These are phyloP conservation scores for Eutypella sp. DNA, from an alignment of 2,329 filamentous ascomycete genomes.

Conservation along the genomic window DNA sequence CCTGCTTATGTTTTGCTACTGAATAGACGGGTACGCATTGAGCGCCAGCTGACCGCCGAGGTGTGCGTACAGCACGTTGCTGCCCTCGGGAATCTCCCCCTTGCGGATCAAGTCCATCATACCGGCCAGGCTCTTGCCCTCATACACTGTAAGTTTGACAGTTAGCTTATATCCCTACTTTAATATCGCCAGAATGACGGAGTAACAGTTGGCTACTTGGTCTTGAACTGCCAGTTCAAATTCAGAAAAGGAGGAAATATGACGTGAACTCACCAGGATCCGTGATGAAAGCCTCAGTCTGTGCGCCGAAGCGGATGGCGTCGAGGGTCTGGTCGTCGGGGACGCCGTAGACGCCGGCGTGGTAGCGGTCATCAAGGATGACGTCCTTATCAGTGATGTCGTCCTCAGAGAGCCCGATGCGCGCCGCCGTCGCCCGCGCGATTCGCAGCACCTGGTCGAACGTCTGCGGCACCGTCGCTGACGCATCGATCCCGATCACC, in stretches of 20 bases:
- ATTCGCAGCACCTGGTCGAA: constrained; percentile 62
- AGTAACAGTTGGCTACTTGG: not conserved
- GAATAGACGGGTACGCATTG: constrained; percentile 58
- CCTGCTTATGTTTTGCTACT: constrained; percentile 2
- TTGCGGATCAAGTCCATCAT: constrained; percentile 64
- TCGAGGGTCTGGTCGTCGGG: constrained; percentile 61
- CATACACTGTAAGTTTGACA: constrained; percentile 48
- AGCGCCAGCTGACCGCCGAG: constrained; percentile 65
- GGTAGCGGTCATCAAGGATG: constrained; percentile 57
- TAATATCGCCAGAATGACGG: too few species aligned
- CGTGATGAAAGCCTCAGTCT: constrained; percentile 67
- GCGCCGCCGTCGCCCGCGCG: constrained; percentile 55
- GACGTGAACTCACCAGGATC: constrained; percentile 50
- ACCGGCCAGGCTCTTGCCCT: constrained; percentile 69
- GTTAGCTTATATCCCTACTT: not conserved
- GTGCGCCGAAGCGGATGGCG: constrained; percentile 63
- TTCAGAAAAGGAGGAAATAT: not conserved
- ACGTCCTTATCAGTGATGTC: constrained; percentile 61
- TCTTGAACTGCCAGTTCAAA: not conserved
- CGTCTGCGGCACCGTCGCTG: constrained; percentile 55
- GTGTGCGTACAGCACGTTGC: constrained; percentile 69
- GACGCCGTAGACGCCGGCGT: constrained; percentile 63
- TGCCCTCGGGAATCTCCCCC: constrained; percentile 51
- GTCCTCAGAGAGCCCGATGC: constrained; percentile 55
- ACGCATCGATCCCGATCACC: constrained; percentile 64